Base-by-base conservation (phyloP, 2,329 filamentous ascomycete species). In the Beauveria sp. region DNA sequence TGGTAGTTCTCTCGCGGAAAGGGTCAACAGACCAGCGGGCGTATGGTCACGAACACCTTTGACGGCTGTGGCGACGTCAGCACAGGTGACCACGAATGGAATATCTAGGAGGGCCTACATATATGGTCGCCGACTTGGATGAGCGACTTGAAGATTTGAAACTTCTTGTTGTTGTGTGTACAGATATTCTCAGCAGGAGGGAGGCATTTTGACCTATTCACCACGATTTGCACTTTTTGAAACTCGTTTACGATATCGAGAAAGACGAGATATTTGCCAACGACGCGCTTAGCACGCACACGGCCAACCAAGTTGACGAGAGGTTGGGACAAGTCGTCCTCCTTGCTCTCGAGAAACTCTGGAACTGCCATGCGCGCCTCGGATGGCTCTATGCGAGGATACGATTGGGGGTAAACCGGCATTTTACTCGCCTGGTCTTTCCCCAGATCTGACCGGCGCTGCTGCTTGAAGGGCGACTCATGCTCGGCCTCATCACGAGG, bases 101-200 rank as follows among this genome's bases (percentile, higher is more conserved):
- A 51, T 48, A 51, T 47, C 40, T 51, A 56, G 64, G 66, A 65
- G 64, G 64, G 70, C 88, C 77, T 81, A 91, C 89, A 87, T 70
- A 93, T 86, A 71, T 90, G 87, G 76, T 97, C 94, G 64, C 94
- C 94, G 67, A 89, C 84, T 66, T 89, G 84, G 53, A 92, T 79
- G 59, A 90, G 74, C 64, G 84, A 84, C 64, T 83, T 82, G 64
- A 89, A 83, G 44, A 81, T 72, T 68, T 83, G 87, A 67, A 87
- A 86, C 44, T 74, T 72, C 54, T 61, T 56, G 30, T 46, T 52
- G 54, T 56, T 57, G 43, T 74, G 69, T 28, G 67, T 64, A 41
- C 71, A 72, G 47, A 76, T 67, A 30, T 73, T 70, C 53, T 73
- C 66, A 62, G 66, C 67, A 57, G 66, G 63, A 61, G 54, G 64